Evolutionary conservation across 2,329 filamentous ascomycete species (phyloP).

Genomic region (Bipolaris bicolor): DNA sequence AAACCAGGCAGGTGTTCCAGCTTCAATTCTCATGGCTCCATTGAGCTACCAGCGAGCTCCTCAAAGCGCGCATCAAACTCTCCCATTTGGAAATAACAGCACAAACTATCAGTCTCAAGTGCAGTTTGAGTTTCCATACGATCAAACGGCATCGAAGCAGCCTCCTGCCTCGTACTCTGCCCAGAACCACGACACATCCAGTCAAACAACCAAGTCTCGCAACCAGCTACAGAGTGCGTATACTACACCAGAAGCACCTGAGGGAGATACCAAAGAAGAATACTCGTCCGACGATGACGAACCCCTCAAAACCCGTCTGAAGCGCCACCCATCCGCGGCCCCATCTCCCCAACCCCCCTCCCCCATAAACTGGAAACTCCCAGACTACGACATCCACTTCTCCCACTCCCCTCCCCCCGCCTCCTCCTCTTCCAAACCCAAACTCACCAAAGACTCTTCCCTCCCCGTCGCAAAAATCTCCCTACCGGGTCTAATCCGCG

Average conservation of each 20-base stretch:
- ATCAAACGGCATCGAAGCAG: not conserved
- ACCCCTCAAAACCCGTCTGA: constrained; percentile 19
- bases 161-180: not conserved
- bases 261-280: not conserved
- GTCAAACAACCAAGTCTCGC: too few relatives aligned
- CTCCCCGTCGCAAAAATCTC: constrained; percentile 40
- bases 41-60: constrained; percentile 4
- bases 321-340: constrained; percentile 11
- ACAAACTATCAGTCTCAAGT: not conserved
- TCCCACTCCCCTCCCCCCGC: constrained; percentile 7
- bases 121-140: not conserved
- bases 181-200: not conserved
- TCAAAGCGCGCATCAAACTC: not conserved
- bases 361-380: constrained; percentile 30
- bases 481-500: constrained; percentile 46
- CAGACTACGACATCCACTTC: constrained; percentile 22
- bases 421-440: too few relatives aligned
- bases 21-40: not conserved
- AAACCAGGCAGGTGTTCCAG: not conserved
- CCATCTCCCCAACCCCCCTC: not conserved
- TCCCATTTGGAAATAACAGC: not conserved
- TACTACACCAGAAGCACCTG: not conserved
- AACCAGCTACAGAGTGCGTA: too few relatives aligned
- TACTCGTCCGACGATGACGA: constrained; percentile 27
- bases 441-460: constrained; percentile 8